Percentiles rank a stretch among this genome's conserved stretches.
These are phyloP conservation scores for Hyaloscypha hepaticicola DNA, from an alignment of 495 filamentous ascomycete genomes.

Conservation along the genomic window DNA sequence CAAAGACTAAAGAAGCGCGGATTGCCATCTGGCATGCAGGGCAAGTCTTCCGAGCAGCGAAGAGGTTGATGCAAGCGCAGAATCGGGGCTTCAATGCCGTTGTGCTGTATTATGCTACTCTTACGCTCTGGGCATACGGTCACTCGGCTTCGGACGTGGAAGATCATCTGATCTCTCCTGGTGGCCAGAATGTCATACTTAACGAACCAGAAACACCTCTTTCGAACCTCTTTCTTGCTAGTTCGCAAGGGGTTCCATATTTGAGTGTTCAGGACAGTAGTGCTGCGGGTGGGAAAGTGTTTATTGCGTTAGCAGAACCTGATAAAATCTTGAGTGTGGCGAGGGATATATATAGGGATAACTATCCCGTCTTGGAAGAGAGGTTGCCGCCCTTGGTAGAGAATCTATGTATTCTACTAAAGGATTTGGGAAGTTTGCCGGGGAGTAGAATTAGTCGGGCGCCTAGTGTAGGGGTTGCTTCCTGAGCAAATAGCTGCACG, in stretches of 20 bases:
- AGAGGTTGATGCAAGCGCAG: conserved; percentile 43
- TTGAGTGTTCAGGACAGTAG: not conserved
- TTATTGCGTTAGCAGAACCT: conserved; percentile 34
- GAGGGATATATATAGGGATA: conserved; percentile 45
- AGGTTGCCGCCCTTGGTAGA: conserved; percentile 22
- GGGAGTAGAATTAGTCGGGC: conserved; percentile 9
- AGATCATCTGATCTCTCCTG: conserved; percentile 23
- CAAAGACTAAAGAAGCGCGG: conserved; percentile 47
- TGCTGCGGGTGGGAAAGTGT: not conserved
- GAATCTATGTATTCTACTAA: conserved; percentile 24
- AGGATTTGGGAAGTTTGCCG: conserved; percentile 18
- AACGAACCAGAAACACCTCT: not conserved
- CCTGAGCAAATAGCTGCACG: not conserved
- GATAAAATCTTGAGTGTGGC: conserved; percentile 47
- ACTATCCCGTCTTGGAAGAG: conserved; percentile 39
- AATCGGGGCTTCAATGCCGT: conserved; percentile 60
- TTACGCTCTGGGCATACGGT: conserved; percentile 62
- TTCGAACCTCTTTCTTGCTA: not conserved
- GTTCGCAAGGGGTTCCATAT: not conserved
- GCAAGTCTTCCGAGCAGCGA: conserved; percentile 56
- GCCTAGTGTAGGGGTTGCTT: not conserved
- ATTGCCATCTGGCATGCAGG: conserved; percentile 63
- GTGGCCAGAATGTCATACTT: conserved; percentile 15
- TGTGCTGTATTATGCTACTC: conserved; percentile 56
- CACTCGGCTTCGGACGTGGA: conserved; percentile 33